Evolutionary conservation across 805 yeast species (phyloP), one percentile per base, ranked within the genome.

Genomic region (Wickerhamiella shivajii): DNA sequence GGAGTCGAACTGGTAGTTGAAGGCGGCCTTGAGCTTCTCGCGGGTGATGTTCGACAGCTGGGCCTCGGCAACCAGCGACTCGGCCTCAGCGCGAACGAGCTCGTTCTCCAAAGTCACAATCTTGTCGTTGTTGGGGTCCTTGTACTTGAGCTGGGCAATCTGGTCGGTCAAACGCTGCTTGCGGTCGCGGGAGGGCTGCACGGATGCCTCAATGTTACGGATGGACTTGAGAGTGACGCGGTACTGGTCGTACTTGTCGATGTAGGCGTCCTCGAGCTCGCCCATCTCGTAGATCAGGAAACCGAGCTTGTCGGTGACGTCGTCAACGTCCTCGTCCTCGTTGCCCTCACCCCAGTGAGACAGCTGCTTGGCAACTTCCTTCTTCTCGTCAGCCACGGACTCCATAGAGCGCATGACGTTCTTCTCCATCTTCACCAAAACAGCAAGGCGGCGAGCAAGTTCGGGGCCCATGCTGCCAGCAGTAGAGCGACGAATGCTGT

Each of bases 1-100:
- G 39, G 96, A 80, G 59, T 90, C 97, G 51, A 87, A 87, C 64
- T 87, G 95, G 65, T 87, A 85, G 67, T 79, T 75, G 71, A 80
- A 90, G 36, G 96, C 92, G 46, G 94, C 90, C 77, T 90, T 90
- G 57, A 87, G 69, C 68, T 85, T 85, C 66, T 85, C 96, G 63
- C 98, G 80, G 51, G 97, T 87, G 63, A 90, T 87, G 67, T 87
- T 87, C 43, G 95, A 81, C 57, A 87, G 74, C 68, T 87, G 98
- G 39, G 97, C 97, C 68, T 87, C 98, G 40, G 98, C 98, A 51
- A 87, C 98, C 50, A 87, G 74, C 33, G 95, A 83, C 66, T 90
- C 97, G 46, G 97, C 97, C 69, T 87, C 98, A 33, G 97, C 96
- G 63, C 98, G 77, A 47, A 90, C 97, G 57, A 90, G 72, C 65